These are phyloP conservation scores for Silene noctiflora DNA, from an alignment of 179 eudicot genomes.

Conservation along the genomic window DNA sequence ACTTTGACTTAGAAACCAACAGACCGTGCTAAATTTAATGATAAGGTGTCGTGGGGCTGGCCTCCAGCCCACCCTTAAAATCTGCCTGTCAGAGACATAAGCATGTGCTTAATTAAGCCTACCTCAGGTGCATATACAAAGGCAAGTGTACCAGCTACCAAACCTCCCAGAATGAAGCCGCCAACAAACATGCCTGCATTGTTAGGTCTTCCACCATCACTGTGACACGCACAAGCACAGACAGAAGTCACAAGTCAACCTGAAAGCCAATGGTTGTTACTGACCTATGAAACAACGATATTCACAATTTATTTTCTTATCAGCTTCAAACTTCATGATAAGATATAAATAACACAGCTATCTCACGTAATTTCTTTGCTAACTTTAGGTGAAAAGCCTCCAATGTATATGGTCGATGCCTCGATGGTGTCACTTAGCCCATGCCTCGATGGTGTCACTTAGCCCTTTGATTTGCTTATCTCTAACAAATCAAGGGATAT, in stretches of 20 bases:
- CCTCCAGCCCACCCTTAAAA: no score
- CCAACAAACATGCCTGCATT: conserved; percentile 52
- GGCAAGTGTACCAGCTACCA: conserved; percentile 74
- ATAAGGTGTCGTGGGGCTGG: no score
- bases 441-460: no score
- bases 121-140: conserved; percentile 90
- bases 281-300: not conserved
- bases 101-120: conserved; percentile 2
- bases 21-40: no score
- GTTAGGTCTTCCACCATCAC: conserved; percentile 59
- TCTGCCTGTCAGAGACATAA: not conserved
- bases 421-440: no score
- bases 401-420: no score
- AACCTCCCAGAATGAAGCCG: conserved; percentile 81
- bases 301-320: not conserved
- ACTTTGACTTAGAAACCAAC: no score
- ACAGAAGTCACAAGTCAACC: not conserved
- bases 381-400: no score
- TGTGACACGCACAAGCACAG: conserved; percentile 24
- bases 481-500: no score
- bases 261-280: not conserved
- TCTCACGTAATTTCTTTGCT: no score
- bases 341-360: not conserved
- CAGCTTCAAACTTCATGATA: conserved; percentile 10
- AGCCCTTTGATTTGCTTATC: no score